Conservation (phyloP, 2,329 filamentous ascomycete genomes). For the Ascomycota sp. region DNA sequence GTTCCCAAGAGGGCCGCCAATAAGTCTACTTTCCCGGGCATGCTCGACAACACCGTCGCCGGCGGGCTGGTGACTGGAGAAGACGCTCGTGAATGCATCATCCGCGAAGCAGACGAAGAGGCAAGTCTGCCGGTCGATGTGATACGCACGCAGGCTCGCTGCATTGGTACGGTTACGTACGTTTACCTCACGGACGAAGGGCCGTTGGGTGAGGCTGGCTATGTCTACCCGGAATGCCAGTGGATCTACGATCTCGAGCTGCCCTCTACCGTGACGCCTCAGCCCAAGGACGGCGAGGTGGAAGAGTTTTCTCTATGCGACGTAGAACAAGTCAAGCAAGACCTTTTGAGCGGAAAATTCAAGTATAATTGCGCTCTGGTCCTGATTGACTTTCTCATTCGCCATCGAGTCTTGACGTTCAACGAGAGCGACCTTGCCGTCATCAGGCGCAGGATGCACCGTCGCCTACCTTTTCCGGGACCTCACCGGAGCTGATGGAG, state of each 20-base stretch:
- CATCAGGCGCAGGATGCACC: slow-evolving; percentile 56
- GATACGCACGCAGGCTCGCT: slow-evolving; percentile 37
- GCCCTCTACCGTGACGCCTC: slow-evolving; percentile 42
- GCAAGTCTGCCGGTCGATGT: slow-evolving; percentile 55
- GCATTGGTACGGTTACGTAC: slow-evolving; percentile 61
- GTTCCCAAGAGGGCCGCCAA: slow-evolving; percentile 52
- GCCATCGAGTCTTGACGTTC: slow-evolving; percentile 65
- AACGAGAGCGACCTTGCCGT: slow-evolving; percentile 64
- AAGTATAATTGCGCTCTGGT: slow-evolving; percentile 85
- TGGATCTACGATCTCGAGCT: slow-evolving; percentile 83
- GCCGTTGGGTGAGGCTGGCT: slow-evolving; percentile 59
- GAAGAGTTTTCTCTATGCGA: slow-evolving; percentile 63
- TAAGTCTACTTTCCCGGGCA: slow-evolving; percentile 78
- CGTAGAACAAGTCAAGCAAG: slow-evolving; percentile 53
- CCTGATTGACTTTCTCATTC: slow-evolving; percentile 73
- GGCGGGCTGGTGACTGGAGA: slow-evolving; percentile 62
- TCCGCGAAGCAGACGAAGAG: slow-evolving; percentile 79
- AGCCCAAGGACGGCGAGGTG: slow-evolving; percentile 75
- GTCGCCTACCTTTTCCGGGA: slow-evolving; percentile 61
- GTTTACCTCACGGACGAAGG: slow-evolving; percentile 57
- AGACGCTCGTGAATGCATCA: slow-evolving; percentile 56
- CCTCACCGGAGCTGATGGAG: too few species aligned
- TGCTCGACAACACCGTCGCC: slow-evolving; percentile 89
- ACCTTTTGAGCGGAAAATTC: slow-evolving; percentile 54
- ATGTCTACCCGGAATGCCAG: slow-evolving; percentile 79